These are phyloP conservation scores for Calcarisporium arbuscula DNA, from an alignment of 2,329 filamentous ascomycete species.

Conservation along the genomic window DNA sequence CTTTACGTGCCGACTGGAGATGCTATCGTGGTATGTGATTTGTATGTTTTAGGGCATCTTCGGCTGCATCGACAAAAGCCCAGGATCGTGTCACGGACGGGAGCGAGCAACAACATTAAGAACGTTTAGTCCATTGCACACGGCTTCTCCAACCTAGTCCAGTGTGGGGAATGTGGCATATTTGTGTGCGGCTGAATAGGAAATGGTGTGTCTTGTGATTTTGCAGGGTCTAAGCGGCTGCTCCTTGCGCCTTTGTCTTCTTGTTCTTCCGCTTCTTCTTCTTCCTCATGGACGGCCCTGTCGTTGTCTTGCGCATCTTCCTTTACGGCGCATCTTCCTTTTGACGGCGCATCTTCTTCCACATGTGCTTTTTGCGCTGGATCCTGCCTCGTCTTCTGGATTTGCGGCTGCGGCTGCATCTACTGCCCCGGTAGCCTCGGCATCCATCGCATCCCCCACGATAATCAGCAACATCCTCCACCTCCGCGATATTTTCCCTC, in stretches of 20 bases:
- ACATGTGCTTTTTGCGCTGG: not conserved
- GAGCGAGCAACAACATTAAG: too few species aligned
- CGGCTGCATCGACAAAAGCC: too few species aligned
- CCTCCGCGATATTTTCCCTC: slow-evolving; percentile 8
- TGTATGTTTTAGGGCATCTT: too few species aligned
- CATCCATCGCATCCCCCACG: slow-evolving; percentile 3
- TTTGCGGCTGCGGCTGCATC: not conserved
- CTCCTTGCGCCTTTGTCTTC: slow-evolving; percentile 6
- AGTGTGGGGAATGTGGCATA: slow-evolving; percentile 1
- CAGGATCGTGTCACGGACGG: too few species aligned
- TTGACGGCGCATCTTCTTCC: not conserved
- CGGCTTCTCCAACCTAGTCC: too few species aligned
- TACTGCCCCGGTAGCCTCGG: not conserved
- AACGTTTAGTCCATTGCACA: too few species aligned
- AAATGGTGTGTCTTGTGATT: too few species aligned
- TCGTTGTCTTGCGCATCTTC: slow-evolving; percentile 2
- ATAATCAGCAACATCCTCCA: slow-evolving; percentile 1
- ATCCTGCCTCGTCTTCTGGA: not conserved
- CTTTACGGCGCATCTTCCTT: slow-evolving; percentile 1
- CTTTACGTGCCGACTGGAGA: too few species aligned
- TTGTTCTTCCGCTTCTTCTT: slow-evolving; percentile 21
- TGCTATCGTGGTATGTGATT: too few species aligned
- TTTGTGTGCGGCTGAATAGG: not conserved
- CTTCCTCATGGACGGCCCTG: slow-evolving; percentile 6
- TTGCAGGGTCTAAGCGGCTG: too few species aligned